Evolutionary conservation across 1,139 yeast genomes (phyloP), one percentile per base, ranked within the genome.

Genomic region (Yamadazyma diospyri): DNA sequence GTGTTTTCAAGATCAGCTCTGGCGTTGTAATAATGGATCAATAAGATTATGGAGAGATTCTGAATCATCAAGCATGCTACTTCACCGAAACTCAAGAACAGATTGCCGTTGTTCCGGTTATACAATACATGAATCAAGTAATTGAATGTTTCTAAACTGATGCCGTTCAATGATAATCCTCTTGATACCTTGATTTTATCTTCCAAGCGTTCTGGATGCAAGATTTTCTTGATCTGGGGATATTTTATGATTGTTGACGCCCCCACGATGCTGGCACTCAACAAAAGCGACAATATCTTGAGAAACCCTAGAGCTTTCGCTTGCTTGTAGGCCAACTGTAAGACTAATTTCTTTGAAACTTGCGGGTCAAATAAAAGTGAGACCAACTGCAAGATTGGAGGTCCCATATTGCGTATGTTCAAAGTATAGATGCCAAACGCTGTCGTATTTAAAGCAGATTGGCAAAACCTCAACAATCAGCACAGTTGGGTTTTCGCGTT

Each of bases 1-100:
- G 47, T 34, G 10, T 25, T 36, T 9, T 34, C 37, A 12, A 57
- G 41, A 19, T 49, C 43, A 7, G 40, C 34, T 31, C 46, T 34
- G 4, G 42, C 38, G 14, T 59, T 46, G 47, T 65, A 69, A 43
- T 57, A 69, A 39, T 61, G 52, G 35, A 67, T 55, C 32, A 69
- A 52, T 17, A 66, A 50, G 25, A 68, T 55, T 23, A 69, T 58
- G 15, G 51, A 59, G 6, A 59, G 53, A 42, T 69, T 66, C 41
- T 69, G 75, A 14, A 66, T 35, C 2, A 72, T 72, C 29, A 68
- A 43, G 25, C 68, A 53, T 27, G 63, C 46, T 20, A 68, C 54
- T 44, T 69, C 75, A 6, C 75, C 75, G 42, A 68, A 69, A 34
- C 60, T 59, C 32, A 64, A 49, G 39, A 69, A 69, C 30, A 60